Conservation (phyloP, 257 asterid species). For the Solanum pennellii region DNA sequence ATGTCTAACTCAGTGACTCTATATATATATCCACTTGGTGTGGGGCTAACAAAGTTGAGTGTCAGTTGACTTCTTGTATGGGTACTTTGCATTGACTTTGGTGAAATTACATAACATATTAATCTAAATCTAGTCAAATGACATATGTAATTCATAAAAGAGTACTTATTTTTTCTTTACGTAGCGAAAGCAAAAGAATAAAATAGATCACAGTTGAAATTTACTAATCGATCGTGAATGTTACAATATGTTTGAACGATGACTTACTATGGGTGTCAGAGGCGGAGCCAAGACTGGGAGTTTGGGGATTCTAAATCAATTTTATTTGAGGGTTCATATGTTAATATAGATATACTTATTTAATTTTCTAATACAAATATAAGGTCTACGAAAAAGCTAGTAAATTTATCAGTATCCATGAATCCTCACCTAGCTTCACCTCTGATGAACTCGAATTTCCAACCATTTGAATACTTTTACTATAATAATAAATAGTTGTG, state of each 20-base stretch:
- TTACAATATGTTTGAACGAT: no score
- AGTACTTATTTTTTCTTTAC: no score
- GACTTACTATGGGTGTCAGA: no score
- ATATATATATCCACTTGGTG: neutral
- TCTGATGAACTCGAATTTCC: neutral
- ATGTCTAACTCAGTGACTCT: neutral
- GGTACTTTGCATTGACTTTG: neutral
- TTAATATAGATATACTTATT: no score
- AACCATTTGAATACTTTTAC: neutral
- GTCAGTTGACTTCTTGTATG: neutral
- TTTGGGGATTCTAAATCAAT: no score
- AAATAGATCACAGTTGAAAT: no score
- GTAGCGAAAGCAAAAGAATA: neutral
- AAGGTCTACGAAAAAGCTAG: rapidly evolving
- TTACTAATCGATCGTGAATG: no score
- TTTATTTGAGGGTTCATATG: no score
- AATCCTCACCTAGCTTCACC: no score
- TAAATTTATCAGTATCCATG: no score
- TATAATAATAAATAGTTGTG: neutral
- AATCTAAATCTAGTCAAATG: neutral
- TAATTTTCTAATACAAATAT: no score
- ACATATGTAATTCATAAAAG: no score
- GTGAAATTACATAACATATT: neutral
- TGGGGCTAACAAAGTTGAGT: neutral
- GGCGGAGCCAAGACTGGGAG: rapidly evolving